Base-by-base conservation (phyloP, 306 rosid species). In the Rosa persica region DNA sequence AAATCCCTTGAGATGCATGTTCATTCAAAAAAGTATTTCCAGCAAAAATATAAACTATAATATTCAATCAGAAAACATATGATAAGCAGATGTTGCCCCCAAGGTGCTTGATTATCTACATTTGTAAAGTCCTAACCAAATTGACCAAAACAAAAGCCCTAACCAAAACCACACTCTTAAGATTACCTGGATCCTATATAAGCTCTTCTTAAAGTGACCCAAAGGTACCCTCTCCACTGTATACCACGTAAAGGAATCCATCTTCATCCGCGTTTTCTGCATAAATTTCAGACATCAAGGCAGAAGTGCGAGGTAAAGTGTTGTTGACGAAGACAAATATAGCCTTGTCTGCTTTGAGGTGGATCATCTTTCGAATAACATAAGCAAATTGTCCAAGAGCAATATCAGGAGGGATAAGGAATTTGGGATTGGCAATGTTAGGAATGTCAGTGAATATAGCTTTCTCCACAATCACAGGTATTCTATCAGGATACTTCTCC, bases 231-330 rank as follows among this genome's bases (percentile, higher is more conserved):
- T 94, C 98, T 84, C 97, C 98, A 64, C 96, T 94, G 86, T 92
- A 94, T 64, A 91, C 89, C 97, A 94, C 78, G 97, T 94, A 94
- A 51, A 94, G 94, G 84, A 90, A 94, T 77, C 98, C 98, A 81
- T 94, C 98, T 27, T 88, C 92, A 78, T 94, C 96, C 87, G 88
- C 90, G 78, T 94, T 79, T 72, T 89, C 93, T 74, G 90, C 96
- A 47, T 94, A 92, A 70, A 90, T 82, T 25, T 89, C 82, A 83
- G 96, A 89, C 94, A 94, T 92, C 88, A 92, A 79, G 46, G 96
- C 80, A 69, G 96, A 94, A 77, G 90, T 92, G 39, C 97, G 85
- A 70, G 96, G 97, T 36, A 92, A 85, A 15, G 94, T 84, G 81
- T 90, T 88, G 11, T 89, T 88, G 76, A 94, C 81, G 70, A 92